A percentile compares a stretch with the other conserved stretches of the same genome.
phyloP scores from a whole-genome alignment of 345 rosid genomes.

The Heritiera littoralis region DNA sequence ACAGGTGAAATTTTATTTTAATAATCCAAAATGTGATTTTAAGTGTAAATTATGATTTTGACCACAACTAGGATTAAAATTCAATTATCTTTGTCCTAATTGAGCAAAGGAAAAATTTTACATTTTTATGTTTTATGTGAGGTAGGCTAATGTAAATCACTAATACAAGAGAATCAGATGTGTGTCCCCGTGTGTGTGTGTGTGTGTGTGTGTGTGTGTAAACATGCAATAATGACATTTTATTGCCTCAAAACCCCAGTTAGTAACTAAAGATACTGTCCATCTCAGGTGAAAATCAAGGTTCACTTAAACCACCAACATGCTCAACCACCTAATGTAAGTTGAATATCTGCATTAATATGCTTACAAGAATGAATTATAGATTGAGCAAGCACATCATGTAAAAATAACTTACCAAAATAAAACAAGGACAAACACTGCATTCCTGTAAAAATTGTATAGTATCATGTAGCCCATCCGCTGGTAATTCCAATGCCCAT shows the following conservation, averaged over 20 bases:
- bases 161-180: not conserved
- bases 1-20: not conserved
- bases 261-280: no score
- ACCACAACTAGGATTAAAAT: not conserved
- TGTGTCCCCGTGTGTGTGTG: no score
- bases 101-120: not conserved
- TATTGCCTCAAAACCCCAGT: no score
- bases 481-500: conserved; percentile 99
- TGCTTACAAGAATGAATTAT: not conserved
- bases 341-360: not conserved
- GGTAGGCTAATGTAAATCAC: not conserved
- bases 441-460: conserved; percentile 97
- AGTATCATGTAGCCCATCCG: conserved; percentile 97
- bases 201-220: no score
- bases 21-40: not conserved
- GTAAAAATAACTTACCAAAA: conserved; percentile 74
- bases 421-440: conserved; percentile 77
- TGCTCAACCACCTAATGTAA: not conserved
- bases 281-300: no score
- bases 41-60: not conserved
- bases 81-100: not conserved
- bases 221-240: no score
- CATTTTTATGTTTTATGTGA: not conserved
- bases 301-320: not conserved
- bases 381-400: not conserved